phyloP scores from a whole-genome alignment of 2,329 filamentous ascomycete genomes.

The Diaporthe vexans region DNA sequence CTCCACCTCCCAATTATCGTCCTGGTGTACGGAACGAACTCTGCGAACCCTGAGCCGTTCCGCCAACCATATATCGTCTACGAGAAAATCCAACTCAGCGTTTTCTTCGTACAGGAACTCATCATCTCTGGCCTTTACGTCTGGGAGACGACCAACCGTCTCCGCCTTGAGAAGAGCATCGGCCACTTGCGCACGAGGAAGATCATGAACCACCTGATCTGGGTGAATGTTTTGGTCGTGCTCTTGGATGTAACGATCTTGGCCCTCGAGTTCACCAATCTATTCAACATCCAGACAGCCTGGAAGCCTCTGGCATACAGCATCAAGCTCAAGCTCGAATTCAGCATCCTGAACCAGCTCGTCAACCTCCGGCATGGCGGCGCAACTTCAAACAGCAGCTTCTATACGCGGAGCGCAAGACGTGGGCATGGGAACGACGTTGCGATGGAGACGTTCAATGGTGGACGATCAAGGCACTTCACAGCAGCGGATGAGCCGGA shows the following conservation, averaged over 20 bases:
- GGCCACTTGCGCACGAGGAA: conserved; percentile 42
- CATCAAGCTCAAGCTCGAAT: conserved; percentile 45
- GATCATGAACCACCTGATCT: conserved; percentile 55
- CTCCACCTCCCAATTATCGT: conserved; percentile 64
- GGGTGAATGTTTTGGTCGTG: conserved; percentile 61
- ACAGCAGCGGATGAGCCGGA: neutral
- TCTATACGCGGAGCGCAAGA: conserved; percentile 4
- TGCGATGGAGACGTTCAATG: conserved; percentile 6
- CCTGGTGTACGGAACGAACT: conserved; percentile 61
- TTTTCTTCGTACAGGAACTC: conserved; percentile 37
- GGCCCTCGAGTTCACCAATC: conserved; percentile 30
- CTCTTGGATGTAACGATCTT: conserved; percentile 55
- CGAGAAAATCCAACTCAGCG: conserved; percentile 50
- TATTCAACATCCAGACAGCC: conserved; percentile 30
- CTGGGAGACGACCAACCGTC: conserved; percentile 6
- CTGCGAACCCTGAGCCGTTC: conserved; percentile 51
- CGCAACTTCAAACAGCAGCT: neutral
- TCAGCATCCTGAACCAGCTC: conserved; percentile 44
- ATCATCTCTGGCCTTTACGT: conserved; percentile 38
- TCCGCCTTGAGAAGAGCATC: conserved; percentile 43
- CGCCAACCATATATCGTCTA: conserved; percentile 53
- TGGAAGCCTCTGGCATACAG: conserved; percentile 44
- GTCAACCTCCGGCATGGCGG: conserved; percentile 22
- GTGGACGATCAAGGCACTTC: conserved; percentile 10
- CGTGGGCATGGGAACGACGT: neutral